These are phyloP conservation scores for Madurella mycetomatis DNA, from an alignment of 2,329 filamentous ascomycete genomes.

Conservation along the genomic window DNA sequence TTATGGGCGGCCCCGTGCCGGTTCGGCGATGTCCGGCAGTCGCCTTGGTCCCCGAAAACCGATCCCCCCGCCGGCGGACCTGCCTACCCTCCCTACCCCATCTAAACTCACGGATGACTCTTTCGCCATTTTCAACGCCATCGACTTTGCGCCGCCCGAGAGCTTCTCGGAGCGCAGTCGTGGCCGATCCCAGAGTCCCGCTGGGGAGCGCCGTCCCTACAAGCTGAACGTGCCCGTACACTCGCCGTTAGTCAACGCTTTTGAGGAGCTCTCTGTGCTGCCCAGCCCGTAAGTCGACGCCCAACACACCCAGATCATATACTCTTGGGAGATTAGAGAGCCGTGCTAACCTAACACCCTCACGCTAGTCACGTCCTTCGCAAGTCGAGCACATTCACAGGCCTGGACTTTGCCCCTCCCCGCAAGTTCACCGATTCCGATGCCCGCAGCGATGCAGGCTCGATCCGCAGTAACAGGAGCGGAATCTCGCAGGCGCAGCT, in stretches of 20 bases:
- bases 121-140: slow-evolving; percentile 61
- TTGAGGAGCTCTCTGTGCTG: slow-evolving; percentile 78
- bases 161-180: slow-evolving; percentile 61
- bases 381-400: slow-evolving; percentile 74
- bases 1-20: slow-evolving; percentile 44
- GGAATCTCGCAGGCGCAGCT: slow-evolving; percentile 69
- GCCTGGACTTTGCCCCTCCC: slow-evolving; percentile 75
- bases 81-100: slow-evolving; percentile 78
- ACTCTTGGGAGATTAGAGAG: no score
- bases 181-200: slow-evolving; percentile 63
- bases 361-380: slow-evolving; percentile 59
- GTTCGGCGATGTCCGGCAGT: slow-evolving; percentile 47
- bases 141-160: slow-evolving; percentile 82
- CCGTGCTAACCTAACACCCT: slow-evolving; percentile 21
- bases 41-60: slow-evolving; percentile 40
- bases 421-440: slow-evolving; percentile 65
- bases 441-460: slow-evolving; percentile 60
- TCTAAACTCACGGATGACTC: slow-evolving; percentile 78
- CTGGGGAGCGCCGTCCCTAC: slow-evolving; percentile 66
- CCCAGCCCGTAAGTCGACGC: slow-evolving; percentile 77
- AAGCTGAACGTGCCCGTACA: slow-evolving; percentile 67
- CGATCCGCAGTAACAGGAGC: slow-evolving; percentile 67
- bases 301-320: not conserved
- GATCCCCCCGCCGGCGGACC: slow-evolving; percentile 65
- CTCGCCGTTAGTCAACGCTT: slow-evolving; percentile 75